phyloP scores from a whole-genome alignment of 2,329 filamentous ascomycete species.

The Xylariaceae sp. region DNA sequence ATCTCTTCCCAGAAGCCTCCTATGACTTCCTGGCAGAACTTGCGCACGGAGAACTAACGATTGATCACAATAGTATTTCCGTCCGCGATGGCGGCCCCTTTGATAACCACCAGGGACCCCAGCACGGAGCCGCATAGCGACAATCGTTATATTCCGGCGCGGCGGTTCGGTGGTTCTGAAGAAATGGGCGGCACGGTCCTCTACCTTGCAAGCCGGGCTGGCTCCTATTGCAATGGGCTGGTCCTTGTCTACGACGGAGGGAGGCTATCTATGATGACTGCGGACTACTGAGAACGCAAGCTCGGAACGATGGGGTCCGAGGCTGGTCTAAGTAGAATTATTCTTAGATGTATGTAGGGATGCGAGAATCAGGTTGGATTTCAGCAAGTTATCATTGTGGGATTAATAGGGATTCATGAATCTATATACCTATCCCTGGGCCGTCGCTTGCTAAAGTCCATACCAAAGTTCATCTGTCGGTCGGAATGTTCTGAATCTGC shows the following conservation, averaged over 20 bases:
- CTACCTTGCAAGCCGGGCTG: conserved; percentile 31
- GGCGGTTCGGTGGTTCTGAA: conserved; percentile 29
- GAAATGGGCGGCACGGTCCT: conserved; percentile 31
- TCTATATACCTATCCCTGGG: not conserved
- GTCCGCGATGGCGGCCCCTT: conserved; percentile 20
- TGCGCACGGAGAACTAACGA: not conserved
- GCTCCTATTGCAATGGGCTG: conserved; percentile 30
- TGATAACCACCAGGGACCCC: conserved; percentile 25
- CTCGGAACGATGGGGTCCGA: not conserved
- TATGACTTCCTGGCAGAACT: not conserved
- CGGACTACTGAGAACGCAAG: conserved; percentile 23
- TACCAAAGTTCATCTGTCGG: not conserved
- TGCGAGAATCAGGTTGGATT: not conserved
- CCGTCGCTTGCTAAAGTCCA: not conserved
- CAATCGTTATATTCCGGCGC: conserved; percentile 25
- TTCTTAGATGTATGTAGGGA: not conserved
- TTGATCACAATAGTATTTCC: conserved; percentile 26
- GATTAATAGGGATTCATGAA: not conserved
- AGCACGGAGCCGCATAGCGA: conserved; percentile 22
- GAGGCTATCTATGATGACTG: conserved; percentile 24
- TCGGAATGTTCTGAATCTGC: not conserved
- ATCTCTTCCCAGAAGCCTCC: not conserved
- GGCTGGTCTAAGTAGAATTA: not conserved
- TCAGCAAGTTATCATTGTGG: not conserved
- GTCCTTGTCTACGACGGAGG: conserved; percentile 31